Percentiles rank a stretch among this genome's conserved stretches.
These are phyloP conservation scores for Saksenaea oblongispora DNA, from an alignment of 371 early-diverging fungal species.

Conservation along the genomic window DNA sequence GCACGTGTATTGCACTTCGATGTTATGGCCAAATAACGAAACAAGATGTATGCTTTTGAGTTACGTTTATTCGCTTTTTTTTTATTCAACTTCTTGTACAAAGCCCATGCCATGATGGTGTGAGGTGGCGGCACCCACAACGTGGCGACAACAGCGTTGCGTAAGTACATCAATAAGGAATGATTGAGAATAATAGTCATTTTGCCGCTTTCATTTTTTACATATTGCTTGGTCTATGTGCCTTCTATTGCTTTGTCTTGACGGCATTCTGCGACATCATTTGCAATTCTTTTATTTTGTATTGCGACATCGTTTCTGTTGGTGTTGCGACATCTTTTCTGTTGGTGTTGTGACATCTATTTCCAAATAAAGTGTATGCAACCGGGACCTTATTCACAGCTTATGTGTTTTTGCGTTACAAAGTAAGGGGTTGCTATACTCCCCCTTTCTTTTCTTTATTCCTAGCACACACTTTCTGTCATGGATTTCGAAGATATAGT, in stretches of 20 bases:
- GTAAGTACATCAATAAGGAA: not conserved
- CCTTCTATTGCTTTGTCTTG: too few species aligned
- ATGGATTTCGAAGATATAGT: slow-evolving; percentile 43
- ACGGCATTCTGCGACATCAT: too few species aligned
- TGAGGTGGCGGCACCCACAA: not conserved
- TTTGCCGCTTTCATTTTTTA: not conserved
- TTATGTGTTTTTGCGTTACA: not conserved
- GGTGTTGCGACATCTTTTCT: too few species aligned
- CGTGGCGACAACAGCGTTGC: not conserved
- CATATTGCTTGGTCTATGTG: too few species aligned
- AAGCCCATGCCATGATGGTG: not conserved
- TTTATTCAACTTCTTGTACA: too few species aligned
- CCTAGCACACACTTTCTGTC: not conserved
- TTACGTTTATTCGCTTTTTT: not conserved
- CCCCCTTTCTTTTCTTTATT: not conserved
- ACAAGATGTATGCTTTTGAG: not conserved
- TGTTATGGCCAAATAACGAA: not conserved
- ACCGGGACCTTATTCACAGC: too few species aligned
- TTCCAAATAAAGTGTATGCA: not conserved
- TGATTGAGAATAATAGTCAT: not conserved
- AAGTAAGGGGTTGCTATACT: not conserved
- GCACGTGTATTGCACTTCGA: slow-evolving; percentile 2
- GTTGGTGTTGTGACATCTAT: not conserved
- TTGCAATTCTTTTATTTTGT: too few species aligned
- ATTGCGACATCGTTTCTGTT: not conserved